These are phyloP conservation scores for Cladosporium austrohemisphaericum DNA, from an alignment of 2,329 filamentous ascomycete species.

Conservation along the genomic window DNA sequence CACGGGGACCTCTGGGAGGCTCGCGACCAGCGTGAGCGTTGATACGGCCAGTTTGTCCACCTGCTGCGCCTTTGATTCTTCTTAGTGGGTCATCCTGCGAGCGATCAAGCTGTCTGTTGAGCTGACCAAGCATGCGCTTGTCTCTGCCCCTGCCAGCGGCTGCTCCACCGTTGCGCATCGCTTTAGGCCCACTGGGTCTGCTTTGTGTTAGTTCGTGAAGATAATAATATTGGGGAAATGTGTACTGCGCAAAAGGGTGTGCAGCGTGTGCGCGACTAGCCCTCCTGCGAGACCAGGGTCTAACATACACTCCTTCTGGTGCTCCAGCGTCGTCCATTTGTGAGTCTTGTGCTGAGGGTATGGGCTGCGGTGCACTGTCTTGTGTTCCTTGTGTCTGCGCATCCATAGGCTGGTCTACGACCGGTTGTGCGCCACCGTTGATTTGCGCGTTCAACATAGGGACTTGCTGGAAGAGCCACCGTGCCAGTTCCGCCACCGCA, in stretches of 20 bases:
- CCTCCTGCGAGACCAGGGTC: background rate
- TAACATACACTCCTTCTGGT: constrained; percentile 43
- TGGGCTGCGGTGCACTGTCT: constrained; percentile 12
- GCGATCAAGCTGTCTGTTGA: constrained; percentile 70
- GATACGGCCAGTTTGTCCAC: constrained; percentile 65
- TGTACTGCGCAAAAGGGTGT: constrained; percentile 2
- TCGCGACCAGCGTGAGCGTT: constrained; percentile 67
- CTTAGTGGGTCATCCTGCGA: constrained; percentile 71
- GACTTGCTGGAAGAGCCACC: constrained; percentile 91
- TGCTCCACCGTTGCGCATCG: constrained; percentile 73
- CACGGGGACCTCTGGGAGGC: constrained; percentile 62
- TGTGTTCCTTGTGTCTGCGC: constrained; percentile 13
- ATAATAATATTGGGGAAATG: constrained; percentile 3
- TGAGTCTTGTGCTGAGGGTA: constrained; percentile 52
- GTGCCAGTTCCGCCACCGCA: constrained; percentile 75
- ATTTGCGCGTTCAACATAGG: constrained; percentile 61
- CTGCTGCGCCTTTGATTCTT: constrained; percentile 67
- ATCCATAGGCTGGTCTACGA: constrained; percentile 11
- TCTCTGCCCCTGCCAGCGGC: constrained; percentile 55
- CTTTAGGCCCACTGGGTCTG: constrained; percentile 90
- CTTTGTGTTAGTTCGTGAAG: constrained; percentile 18
- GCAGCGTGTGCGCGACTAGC: constrained; percentile 1
- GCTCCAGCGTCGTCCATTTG: constrained; percentile 62
- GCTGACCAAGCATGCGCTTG: constrained; percentile 78
- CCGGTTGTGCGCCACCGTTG: constrained; percentile 44